These are phyloP conservation scores for Ambrosiella beaveri DNA, from an alignment of 2,329 filamentous ascomycete species.

Conservation along the genomic window DNA sequence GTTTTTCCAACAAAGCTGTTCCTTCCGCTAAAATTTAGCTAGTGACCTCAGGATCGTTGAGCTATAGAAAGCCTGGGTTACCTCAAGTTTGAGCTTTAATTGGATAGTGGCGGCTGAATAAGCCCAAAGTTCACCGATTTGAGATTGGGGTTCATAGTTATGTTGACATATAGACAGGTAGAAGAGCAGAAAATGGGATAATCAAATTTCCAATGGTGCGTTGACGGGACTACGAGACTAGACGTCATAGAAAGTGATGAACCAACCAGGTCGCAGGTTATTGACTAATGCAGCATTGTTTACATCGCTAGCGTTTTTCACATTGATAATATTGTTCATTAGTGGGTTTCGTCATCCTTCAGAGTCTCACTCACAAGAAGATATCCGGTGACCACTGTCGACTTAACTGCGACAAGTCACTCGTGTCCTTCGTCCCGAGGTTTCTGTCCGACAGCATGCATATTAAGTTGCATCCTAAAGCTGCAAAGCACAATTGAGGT, in stretches of 20 bases:
- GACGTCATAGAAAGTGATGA: background rate
- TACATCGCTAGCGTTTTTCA: background rate
- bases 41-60: background rate
- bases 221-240: background rate
- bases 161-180: background rate
- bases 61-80: background rate
- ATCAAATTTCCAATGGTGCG: background rate
- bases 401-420: background rate
- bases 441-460: background rate
- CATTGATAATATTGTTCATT: too few relatives aligned
- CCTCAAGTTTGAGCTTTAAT: background rate
- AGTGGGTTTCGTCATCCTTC: background rate
- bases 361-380: background rate
- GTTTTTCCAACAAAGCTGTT: slow-evolving; percentile 7
- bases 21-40: slow-evolving; percentile 1
- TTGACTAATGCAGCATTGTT: background rate
- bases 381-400: background rate
- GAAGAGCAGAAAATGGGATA: background rate
- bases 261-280: background rate
- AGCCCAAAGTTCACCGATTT: background rate
- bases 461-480: background rate
- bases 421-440: background rate
- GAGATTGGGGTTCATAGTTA: background rate
- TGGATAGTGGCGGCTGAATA: background rate
- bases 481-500: background rate